Evolutionary conservation across 2,329 filamentous ascomycete genomes (phyloP), one percentile per base, ranked within the genome.

Genomic region (Amylocarpus encephaloides): DNA sequence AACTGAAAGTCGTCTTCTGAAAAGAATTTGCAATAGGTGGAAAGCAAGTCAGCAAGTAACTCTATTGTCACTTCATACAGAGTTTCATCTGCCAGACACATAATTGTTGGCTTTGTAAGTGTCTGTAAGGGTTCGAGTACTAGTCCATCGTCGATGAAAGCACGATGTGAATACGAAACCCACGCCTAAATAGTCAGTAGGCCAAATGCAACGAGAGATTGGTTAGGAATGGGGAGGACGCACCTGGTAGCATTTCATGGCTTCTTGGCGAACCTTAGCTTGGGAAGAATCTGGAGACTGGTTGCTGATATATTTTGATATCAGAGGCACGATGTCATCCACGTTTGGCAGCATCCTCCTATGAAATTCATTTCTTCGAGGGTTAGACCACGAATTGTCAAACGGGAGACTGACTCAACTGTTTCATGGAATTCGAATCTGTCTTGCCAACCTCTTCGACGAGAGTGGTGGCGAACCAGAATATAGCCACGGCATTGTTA

Each of bases 111-210:
- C 29, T 76, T 73, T 1, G 85, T 74, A 3, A 89, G 69, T 1
- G 75, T 72, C 30, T 78, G 78, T 12, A 91, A 72, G 15, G 79
- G 73, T 15, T 75, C 70, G 2, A 85, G 70, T 30, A 85, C 72
- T 13, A 77, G 72, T 13, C 75, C 75, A 32, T 78, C 76, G 41
- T 77, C 74, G 2, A 77, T 70, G 44, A 82, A 80, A 26, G 78
- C 74, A 32, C 79, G 77, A 60, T 89, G 85, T 5, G 82, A 83
- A 62, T 89, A 90, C 58, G 80, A 75, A 30, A 89, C 76, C 86
- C 86, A 92, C 4, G 83, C 77, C 83, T 86, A 48, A 11, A 33
- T 51, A 34, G 35, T 58, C 46, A 60, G 56, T 38, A 43, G 26
- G 18, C 26, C 30, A 30, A 34, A 30, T 13, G 7, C 15, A 2